Percentiles rank a stretch among this genome's conserved stretches.
Conservation (phyloP, 2,329 filamentous ascomycete species). For the Basipetospora chlamydospora region DNA sequence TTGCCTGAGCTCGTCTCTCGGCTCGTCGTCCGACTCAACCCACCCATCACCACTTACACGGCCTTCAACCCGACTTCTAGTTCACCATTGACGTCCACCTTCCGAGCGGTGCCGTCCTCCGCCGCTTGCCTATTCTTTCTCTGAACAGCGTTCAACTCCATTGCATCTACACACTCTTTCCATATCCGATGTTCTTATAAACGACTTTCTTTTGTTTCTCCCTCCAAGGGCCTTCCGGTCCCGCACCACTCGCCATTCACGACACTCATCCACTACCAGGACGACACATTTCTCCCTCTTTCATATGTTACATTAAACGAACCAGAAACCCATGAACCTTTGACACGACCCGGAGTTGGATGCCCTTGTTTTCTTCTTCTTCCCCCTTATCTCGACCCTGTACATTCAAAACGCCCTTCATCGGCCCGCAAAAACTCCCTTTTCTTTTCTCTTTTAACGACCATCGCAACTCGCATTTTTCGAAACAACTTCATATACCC, state of each 20-base stretch:
- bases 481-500: constrained; percentile 10
- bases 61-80: neutral
- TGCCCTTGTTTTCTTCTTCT: constrained; percentile 8
- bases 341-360: constrained; percentile 7
- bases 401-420: constrained; percentile 16
- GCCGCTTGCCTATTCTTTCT: neutral
- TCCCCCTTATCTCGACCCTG: constrained; percentile 6
- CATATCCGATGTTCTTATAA: constrained; percentile 25
- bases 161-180: neutral
- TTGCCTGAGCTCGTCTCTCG: too few species aligned
- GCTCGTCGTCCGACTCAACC: too few species aligned
- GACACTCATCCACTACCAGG: constrained; percentile 9
- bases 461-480: constrained; percentile 14
- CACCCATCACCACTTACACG: neutral
- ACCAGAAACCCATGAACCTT: constrained; percentile 4
- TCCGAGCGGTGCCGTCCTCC: constrained; percentile 4
- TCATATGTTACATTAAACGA: constrained; percentile 6
- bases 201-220: constrained; percentile 22
- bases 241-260: constrained; percentile 10
- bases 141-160: neutral
- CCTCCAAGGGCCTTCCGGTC: constrained; percentile 14
- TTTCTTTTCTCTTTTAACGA: constrained; percentile 2
- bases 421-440: constrained; percentile 4
- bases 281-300: constrained; percentile 8
- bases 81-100: neutral